Conservation (phyloP, 148 eudicot genomes). For the Chenopodium quinoa region DNA sequence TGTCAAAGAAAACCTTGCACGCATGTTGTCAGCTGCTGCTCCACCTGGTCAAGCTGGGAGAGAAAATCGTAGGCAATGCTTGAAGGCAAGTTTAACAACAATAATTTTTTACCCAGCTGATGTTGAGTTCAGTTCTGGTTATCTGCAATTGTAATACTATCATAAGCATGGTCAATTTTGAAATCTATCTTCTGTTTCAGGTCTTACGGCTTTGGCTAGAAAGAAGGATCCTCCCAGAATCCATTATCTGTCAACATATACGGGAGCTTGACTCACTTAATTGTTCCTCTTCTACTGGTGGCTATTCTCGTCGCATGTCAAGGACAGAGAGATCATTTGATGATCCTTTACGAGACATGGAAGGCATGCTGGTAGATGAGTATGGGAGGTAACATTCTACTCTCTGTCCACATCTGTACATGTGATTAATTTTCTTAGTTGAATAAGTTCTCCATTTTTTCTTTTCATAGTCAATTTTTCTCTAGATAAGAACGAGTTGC, state of each 20-base stretch:
- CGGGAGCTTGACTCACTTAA: slow-evolving; percentile 71
- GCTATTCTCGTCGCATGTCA: slow-evolving; percentile 61
- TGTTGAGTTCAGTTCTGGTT: slow-evolving; percentile 1
- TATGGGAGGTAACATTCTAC: slow-evolving; percentile 71
- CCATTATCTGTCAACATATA: slow-evolving; percentile 69
- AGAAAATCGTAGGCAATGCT: slow-evolving; percentile 92
- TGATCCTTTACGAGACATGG: slow-evolving; percentile 92
- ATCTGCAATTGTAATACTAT: background rate
- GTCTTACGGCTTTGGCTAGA: slow-evolving; percentile 93
- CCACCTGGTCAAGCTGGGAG: slow-evolving; percentile 83
- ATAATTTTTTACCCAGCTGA: background rate
- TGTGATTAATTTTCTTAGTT: background rate
- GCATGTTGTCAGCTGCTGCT: slow-evolving; percentile 89
- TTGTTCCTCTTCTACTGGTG: slow-evolving; percentile 53
- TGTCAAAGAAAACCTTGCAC: slow-evolving; percentile 71
- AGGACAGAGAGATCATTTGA: slow-evolving; percentile 94
- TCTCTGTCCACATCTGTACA: background rate
- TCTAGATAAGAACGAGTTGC: background rate
- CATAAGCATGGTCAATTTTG: background rate
- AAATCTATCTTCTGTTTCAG: slow-evolving; percentile 35
- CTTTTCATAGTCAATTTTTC: background rate
- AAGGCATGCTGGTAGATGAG: slow-evolving; percentile 93
- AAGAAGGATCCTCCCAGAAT: slow-evolving; percentile 78
- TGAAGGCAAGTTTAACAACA: slow-evolving; percentile 58
- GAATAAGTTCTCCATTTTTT: background rate